These are phyloP conservation scores for Tarenaya hassleriana DNA, from an alignment of 345 rosid genomes.

Conservation along the genomic window DNA sequence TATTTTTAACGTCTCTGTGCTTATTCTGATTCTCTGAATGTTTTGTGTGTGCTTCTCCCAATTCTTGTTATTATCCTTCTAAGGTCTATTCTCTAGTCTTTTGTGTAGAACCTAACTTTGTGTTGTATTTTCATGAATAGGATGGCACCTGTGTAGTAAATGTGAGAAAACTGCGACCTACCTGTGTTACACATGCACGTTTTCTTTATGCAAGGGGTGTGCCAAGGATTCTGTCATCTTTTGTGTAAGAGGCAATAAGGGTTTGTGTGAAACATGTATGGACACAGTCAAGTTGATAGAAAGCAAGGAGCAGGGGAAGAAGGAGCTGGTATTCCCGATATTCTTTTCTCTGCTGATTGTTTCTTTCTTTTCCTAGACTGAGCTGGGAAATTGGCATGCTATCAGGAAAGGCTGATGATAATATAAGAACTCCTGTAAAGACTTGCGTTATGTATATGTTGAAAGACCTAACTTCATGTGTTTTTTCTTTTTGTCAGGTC, in stretches of 20 bases:
- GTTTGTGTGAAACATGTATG: conserved; percentile 91
- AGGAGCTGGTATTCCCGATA: conserved; percentile 41
- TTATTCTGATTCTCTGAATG: conserved; percentile 17
- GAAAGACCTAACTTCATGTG: no score
- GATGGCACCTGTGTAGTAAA: conserved; percentile 93
- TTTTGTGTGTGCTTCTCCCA: conserved; percentile 12
- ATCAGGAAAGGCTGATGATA: no score
- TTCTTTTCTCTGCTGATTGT: neutral
- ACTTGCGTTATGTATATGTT: no score
- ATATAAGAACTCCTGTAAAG: no score
- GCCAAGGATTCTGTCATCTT: conserved; percentile 66
- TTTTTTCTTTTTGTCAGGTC: no score
- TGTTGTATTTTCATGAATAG: conserved; percentile 24
- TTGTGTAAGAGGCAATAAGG: conserved; percentile 85
- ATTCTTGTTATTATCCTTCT: conserved; percentile 15
- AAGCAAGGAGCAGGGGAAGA: conserved; percentile 49
- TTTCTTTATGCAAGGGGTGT: conserved; percentile 93
- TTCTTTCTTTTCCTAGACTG: conserved; percentile 4
- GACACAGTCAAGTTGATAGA: conserved; percentile 81
- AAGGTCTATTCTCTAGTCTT: conserved; percentile 12
- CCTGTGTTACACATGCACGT: conserved; percentile 84
- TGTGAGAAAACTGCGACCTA: conserved; percentile 83
- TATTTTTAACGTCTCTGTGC: no score
- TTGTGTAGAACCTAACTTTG: conserved; percentile 24
- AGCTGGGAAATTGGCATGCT: no score